phyloP scores from a whole-genome alignment of 2,329 filamentous ascomycete genomes.

The Nemania abortiva region DNA sequence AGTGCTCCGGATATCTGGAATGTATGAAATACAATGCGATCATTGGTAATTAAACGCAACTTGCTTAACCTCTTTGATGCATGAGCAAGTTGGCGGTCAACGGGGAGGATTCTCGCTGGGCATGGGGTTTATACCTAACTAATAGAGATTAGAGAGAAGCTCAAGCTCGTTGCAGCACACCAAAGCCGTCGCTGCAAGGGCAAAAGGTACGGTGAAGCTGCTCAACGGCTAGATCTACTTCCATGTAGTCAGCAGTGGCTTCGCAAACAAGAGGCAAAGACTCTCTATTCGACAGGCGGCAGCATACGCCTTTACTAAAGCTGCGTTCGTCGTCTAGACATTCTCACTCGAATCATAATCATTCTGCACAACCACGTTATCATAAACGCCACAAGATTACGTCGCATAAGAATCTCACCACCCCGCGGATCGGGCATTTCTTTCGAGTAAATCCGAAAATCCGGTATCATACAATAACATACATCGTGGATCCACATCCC shows the following conservation, averaged over 20 bases:
- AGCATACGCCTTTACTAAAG: constrained; percentile 1
- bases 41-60: not conserved
- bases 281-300: not conserved
- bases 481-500: not conserved
- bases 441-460: constrained; percentile 6
- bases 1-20: not conserved
- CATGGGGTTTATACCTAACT: not conserved
- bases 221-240: not conserved
- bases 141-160: not conserved
- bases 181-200: not conserved
- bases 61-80: not conserved
- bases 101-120: not conserved
- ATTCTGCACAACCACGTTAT: not conserved
- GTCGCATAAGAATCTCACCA: constrained; percentile 19
- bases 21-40: not conserved
- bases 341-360: not conserved
- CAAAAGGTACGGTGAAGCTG: not conserved
- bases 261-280: not conserved
- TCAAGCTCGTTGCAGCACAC: not conserved
- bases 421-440: not conserved
- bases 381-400: constrained; percentile 5
- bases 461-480: not conserved
- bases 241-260: not conserved
- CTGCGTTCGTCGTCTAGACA: constrained; percentile 6
- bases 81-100: not conserved